Evolutionary conservation across 2,329 filamentous ascomycete genomes (phyloP), one percentile per base, ranked within the genome.

Genomic region (Stemphylium lycopersici): DNA sequence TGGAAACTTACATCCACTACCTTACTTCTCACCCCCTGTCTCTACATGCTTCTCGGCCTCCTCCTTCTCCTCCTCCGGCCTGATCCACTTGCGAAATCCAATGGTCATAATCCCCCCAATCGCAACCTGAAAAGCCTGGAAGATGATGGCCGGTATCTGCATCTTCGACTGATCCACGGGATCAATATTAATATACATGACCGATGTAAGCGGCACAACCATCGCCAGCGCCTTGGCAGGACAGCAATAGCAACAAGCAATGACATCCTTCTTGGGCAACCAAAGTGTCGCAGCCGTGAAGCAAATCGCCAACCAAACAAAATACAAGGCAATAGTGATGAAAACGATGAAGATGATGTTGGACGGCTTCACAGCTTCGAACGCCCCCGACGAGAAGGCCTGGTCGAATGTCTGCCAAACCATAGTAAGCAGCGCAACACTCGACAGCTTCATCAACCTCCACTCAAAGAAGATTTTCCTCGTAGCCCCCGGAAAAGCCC

Each of bases 151-250:
- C 0, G 87, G 86, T 26, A 89, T 84, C 67, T 87, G 83, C 40
- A 88, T 81, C 61, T 83, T 84, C 0, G 83, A 80, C 55, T 83
- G 78, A 16, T 83, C 80, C 34, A 83, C 73, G 38, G 83, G 73
- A 59, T 82, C 80, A 8, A 84, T 74, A 12, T 82, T 78, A 12
- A 78, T 76, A 78, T 87, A 91, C 84, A 91, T 90, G 54, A 88
- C 84, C 29, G 84, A 84, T 45, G 85, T 81, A 24, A 91, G 70
- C 0, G 88, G 88, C 6, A 91, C 88, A 0, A 88, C 87, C 52
- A 91, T 78, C 2, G 84, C 86, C 1, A 87, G 87, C 2, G 88
- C 90, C 73, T 91, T 91, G 12, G 88, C 88, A 0, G 88, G 87
- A 22, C 85, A 87, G 64, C 87, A 90, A 72, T 90, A 90, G 62